A percentile compares a stretch with the other conserved stretches of the same genome.
Conservation (phyloP, 805 yeast genomes). For the Lipomyces orientalis region DNA sequence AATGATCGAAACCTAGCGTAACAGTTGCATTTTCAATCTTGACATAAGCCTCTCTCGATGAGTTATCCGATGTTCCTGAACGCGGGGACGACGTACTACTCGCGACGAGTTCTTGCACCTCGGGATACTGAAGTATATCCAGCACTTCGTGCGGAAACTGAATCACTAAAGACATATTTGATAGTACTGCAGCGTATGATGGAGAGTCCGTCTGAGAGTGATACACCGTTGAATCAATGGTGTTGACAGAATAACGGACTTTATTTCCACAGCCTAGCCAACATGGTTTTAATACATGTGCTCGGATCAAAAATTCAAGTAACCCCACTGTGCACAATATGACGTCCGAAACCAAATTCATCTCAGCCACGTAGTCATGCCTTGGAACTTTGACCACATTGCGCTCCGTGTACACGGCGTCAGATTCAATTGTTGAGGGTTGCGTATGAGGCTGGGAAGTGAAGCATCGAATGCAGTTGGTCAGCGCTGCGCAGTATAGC, state of each 20-base stretch:
- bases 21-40: background rate
- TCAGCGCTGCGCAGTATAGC: background rate
- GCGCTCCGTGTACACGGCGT: background rate
- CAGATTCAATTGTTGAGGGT: background rate
- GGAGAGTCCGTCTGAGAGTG: background rate
- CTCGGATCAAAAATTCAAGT: conserved; percentile 11
- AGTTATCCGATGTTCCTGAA: background rate
- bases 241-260: background rate
- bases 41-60: background rate
- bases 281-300: background rate
- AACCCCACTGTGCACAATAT: conserved; percentile 7
- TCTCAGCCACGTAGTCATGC: background rate
- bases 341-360: conserved; percentile 9
- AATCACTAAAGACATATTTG: background rate
- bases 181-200: background rate
- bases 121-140: background rate
- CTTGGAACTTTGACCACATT: background rate
- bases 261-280: background rate
- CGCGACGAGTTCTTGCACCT: background rate
- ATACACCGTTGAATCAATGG: background rate
- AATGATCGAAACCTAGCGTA: background rate
- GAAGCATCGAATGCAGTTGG: background rate
- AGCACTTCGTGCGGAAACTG: conserved; percentile 1
- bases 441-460: background rate
- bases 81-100: background rate